Evolutionary conservation across 805 yeast genomes (phyloP), one percentile per base, ranked within the genome.

Genomic region (Tetrapisispora phaffii): DNA sequence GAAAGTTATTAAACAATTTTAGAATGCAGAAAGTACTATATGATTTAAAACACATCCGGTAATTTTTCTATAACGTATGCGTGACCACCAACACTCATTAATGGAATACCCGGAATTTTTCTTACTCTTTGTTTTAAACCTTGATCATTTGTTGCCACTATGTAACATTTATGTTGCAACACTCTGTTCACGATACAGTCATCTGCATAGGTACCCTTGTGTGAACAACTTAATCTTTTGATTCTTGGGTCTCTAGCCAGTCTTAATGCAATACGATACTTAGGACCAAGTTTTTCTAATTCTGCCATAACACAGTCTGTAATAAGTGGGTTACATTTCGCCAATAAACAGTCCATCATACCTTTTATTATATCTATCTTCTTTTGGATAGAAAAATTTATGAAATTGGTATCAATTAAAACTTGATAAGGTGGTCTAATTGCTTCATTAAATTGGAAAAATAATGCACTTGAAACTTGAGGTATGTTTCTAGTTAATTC

Each of bases 261-360:
- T 47, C 83, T 80, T 53, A 93, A 72, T 0, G 98, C 98, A 51
- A 93, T 93, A 60, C 97, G 75, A 65, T 85, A 93, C 62, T 82
- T 86, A 24, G 95, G 96, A 0, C 98, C 98, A 47, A 93, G 71
- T 62, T 93, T 93, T 58, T 93, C 98, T 65, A 93, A 72, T 71
- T 93, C 98, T 0, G 98, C 98, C 82, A 93, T 78, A 20, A 93
- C 98, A 70, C 98, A 93, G 65, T 93, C 98, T 2, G 98, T 93
- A 37, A 93, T 82, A 42, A 89, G 77, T 12, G 97, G 97, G 40
- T 90, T 86, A 71, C 97, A 88, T 61, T 93, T 87, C 38, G 98
- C 98, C 60, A 82, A 82, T 34, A 90, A 69, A 47, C 94, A 76
- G 63, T 90, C 97, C 97, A 93, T 90, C 83, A 93, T 83, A 12